Percentiles rank a stretch among this genome's conserved stretches.
Conservation (phyloP, 1,284 basidiomycete species). For the Prillingera fragicola region DNA sequence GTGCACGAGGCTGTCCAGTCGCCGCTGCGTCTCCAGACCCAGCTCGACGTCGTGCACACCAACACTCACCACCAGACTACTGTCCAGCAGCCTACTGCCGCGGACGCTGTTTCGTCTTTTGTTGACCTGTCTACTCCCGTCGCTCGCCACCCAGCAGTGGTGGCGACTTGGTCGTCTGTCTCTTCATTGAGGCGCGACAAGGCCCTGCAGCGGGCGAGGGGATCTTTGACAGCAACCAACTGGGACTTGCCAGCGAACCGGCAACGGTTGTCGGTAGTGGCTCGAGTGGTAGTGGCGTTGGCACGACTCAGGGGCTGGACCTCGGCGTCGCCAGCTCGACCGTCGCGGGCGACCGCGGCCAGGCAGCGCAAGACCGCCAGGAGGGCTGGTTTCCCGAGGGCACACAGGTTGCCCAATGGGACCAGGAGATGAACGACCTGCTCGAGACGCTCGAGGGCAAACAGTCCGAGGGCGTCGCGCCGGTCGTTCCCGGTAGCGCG, state of each 20-base stretch:
- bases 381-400: constrained; percentile 18
- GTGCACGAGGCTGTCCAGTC: constrained; percentile 14
- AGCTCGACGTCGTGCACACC: constrained; percentile 10
- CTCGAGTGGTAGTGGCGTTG: constrained; percentile 37
- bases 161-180: constrained; percentile 35
- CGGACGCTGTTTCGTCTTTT: constrained; percentile 17
- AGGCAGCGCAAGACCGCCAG: constrained; percentile 4
- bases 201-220: constrained; percentile 49
- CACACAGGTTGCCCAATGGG: constrained; percentile 19
- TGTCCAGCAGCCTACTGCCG: constrained; percentile 3
- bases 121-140: constrained; percentile 29
- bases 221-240: constrained; percentile 24
- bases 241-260: constrained; percentile 27
- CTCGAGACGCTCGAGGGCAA: constrained; percentile 22
- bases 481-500: constrained; percentile 8
- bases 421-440: constrained; percentile 25
- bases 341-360: constrained; percentile 2
- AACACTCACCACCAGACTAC: neutral
- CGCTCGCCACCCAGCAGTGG: constrained; percentile 47
- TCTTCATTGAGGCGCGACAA: constrained; percentile 21
- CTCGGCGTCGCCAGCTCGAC: constrained; percentile 12
- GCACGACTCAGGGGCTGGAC: constrained; percentile 37
- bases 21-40: constrained; percentile 15
- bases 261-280: constrained; percentile 30
- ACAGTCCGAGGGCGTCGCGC: constrained; percentile 7